These are phyloP conservation scores for Triangularia verruculosa DNA, from an alignment of 2,329 filamentous ascomycete species.

Conservation along the genomic window DNA sequence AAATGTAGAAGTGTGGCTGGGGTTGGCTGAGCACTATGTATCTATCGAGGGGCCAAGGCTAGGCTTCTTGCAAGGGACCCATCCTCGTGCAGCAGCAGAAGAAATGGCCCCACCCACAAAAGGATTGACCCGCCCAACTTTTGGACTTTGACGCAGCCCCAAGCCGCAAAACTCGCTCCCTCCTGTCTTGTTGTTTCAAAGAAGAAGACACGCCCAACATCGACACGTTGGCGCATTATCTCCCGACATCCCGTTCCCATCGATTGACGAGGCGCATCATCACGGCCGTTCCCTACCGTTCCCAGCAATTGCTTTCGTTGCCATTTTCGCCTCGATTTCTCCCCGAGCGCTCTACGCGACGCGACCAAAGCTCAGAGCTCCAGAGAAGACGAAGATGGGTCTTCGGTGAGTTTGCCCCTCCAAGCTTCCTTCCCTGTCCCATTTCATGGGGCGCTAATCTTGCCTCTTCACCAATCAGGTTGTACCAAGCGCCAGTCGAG, in stretches of 20 bases:
- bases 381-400: conserved; percentile 28
- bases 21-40: not conserved
- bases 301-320: conserved; percentile 15
- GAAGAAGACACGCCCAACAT: conserved; percentile 21
- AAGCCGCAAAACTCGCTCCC: conserved; percentile 15
- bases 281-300: conserved; percentile 10
- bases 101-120: conserved; percentile 22
- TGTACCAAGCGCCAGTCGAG: conserved; percentile 34
- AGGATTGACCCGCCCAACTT: conserved; percentile 22
- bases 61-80: not conserved
- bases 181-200: conserved; percentile 22
- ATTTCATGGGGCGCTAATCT: conserved; percentile 16
- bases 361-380: conserved; percentile 9
- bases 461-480: conserved; percentile 25
- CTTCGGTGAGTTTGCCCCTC: conserved; percentile 29
- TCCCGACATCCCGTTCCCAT: conserved; percentile 22
- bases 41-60: not conserved
- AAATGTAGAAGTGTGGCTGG: not conserved
- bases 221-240: conserved; percentile 24
- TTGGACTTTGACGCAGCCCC: conserved; percentile 13
- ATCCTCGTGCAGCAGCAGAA: not conserved
- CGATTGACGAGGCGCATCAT: conserved; percentile 26
- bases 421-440: conserved; percentile 10
- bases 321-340: conserved; percentile 13
- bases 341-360: not conserved